Conservation (phyloP, 2,329 filamentous ascomycete species). For the Hypoxylon sp. region DNA sequence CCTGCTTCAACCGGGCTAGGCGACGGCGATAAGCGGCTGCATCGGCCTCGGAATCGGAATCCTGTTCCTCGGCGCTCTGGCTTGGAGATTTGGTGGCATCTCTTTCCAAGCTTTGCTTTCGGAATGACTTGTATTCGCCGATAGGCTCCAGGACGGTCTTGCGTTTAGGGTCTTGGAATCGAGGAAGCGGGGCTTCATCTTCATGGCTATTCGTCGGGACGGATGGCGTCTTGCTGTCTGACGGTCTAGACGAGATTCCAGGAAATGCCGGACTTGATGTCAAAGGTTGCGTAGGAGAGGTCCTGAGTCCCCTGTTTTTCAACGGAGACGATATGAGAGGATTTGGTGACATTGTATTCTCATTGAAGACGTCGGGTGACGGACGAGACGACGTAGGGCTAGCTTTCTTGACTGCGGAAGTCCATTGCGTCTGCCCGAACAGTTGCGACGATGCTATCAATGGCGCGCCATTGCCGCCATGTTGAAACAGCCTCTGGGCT, state of each 20-base stretch:
- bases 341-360: conserved; percentile 64
- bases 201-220: conserved; percentile 36
- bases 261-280: conserved; percentile 60
- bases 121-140: conserved; percentile 48
- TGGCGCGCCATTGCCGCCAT: conserved; percentile 50
- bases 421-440: conserved; percentile 69
- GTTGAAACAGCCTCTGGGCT: conserved; percentile 64
- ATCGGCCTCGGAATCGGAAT: conserved; percentile 50
- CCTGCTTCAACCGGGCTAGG: conserved; percentile 48
- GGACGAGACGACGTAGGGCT: conserved; percentile 72
- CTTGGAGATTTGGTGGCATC: conserved; percentile 38
- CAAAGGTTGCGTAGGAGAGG: conserved; percentile 60
- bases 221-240: conserved; percentile 37
- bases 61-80: conserved; percentile 39
- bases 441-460: conserved; percentile 64
- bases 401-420: conserved; percentile 64
- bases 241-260: conserved; percentile 43
- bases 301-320: conserved; percentile 64
- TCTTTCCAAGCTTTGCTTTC: conserved; percentile 37
- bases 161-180: conserved; percentile 24
- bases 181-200: conserved; percentile 36
- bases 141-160: conserved; percentile 50
- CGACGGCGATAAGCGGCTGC: conserved; percentile 47
- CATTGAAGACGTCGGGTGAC: conserved; percentile 63
- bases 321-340: conserved; percentile 63